These are phyloP conservation scores for Sugiyamaella japonica DNA, from an alignment of 1,139 yeast species.

Conservation along the genomic window DNA sequence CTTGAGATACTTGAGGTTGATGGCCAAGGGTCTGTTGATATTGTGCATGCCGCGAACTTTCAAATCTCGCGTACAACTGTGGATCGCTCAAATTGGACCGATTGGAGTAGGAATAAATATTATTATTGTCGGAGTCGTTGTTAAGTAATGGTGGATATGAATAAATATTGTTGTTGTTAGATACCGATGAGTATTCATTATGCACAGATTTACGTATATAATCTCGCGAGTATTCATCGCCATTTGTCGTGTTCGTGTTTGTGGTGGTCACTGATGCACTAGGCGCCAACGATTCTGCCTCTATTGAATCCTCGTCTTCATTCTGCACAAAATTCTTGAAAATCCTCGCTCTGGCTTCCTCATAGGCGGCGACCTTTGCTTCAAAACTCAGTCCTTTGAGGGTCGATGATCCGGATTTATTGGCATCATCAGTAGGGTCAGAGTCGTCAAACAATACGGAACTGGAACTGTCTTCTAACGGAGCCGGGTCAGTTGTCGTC, in stretches of 20 bases:
- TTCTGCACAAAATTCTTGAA: slow-evolving; percentile 41
- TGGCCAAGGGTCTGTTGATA: neutral
- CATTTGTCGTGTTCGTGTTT: neutral
- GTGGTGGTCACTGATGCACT: neutral
- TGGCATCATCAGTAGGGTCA: neutral
- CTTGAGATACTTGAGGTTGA: neutral
- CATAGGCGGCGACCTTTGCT: slow-evolving; percentile 46
- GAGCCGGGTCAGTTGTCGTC: neutral
- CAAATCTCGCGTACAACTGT: slow-evolving; percentile 10
- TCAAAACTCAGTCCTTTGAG: slow-evolving; percentile 44
- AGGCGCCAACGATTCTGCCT: slow-evolving; percentile 1
- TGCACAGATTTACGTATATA: slow-evolving; percentile 5
- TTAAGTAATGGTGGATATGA: neutral
- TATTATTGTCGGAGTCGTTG: neutral
- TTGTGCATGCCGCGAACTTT: neutral
- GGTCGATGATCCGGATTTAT: slow-evolving; percentile 19
- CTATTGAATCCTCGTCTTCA: slow-evolving; percentile 31
- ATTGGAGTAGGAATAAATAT: slow-evolving; percentile 4
- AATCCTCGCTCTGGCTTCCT: slow-evolving; percentile 49
- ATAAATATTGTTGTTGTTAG: slow-evolving; percentile 2
- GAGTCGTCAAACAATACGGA: slow-evolving; percentile 1
- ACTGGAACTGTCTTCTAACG: neutral
- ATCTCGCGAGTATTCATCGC: slow-evolving; percentile 11
- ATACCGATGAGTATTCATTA: neutral
- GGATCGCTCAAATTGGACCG: slow-evolving; percentile 15